Evolutionary conservation across 139 green algal genomes (phyloP).

Genomic region (Chlorella vulgaris): DNA sequence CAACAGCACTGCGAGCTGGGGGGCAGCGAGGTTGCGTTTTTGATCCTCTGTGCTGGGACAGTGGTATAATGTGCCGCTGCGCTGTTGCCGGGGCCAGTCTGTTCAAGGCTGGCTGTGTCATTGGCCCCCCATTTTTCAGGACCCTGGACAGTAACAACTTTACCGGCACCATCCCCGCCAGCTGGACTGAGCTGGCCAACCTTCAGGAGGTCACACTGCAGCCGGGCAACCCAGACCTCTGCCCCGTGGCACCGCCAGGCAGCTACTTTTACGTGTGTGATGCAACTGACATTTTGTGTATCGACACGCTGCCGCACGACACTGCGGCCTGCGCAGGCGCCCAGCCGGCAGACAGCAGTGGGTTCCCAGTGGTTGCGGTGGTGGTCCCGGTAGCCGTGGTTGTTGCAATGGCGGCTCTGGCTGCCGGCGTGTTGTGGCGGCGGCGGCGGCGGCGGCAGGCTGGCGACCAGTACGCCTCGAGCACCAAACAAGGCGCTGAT

Average conservation of each 20-base stretch:
- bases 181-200: not conserved
- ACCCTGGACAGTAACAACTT: slow-evolving; percentile 8
- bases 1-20: no score
- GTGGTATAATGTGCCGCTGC: not conserved
- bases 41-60: not conserved
- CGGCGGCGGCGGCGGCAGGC: not conserved
- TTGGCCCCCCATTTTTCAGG: not conserved
- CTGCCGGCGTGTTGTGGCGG: not conserved
- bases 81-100: not conserved
- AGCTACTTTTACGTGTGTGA: slow-evolving; percentile 11
- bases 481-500: not conserved
- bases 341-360: not conserved
- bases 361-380: slow-evolving; percentile 13
- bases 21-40: not conserved
- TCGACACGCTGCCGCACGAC: not conserved
- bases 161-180: slow-evolving; percentile 1
- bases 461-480: not conserved
- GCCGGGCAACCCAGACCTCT: slow-evolving; percentile 35
- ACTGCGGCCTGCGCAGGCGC: not conserved
- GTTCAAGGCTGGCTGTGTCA: not conserved
- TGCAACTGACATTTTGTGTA: not conserved
- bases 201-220: slow-evolving; percentile 8
- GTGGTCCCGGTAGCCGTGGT: not conserved
- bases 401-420: not conserved
- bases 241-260: not conserved